Evolutionary conservation across 2,329 filamentous ascomycete genomes (phyloP), one percentile per base, ranked within the genome.

Genomic region (Lanzia echinophila): DNA sequence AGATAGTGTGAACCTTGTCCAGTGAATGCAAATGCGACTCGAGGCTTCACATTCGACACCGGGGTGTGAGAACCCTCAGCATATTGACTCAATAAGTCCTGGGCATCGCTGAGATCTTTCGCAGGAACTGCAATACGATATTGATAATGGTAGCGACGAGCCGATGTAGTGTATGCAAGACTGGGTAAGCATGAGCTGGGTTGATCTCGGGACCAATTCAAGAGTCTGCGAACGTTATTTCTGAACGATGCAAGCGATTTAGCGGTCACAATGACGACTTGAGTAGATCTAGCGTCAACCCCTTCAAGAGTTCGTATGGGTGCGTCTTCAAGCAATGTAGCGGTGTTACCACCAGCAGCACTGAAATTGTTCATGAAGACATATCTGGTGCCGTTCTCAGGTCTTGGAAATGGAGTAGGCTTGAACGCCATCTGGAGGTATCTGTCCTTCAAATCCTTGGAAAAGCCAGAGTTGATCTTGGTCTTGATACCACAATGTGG

Each of bases 141-240:
- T 59, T 74, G 70, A 65, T 82, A 76, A 59, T 84, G 82, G 10
- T 79, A 76, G 48, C 77, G 77, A 13, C 83, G 76, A 6, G 56
- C 55, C n/a, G 57, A 60, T 19, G 57, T 59, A 19, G 58, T 60
- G 8, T 60, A 60, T 41, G 57, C 55, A 20, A 60, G 53, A 24
- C 46, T 43, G 32, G 56, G 46, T 11, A 60, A 46, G 15, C 47
- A 44, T 32, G 48, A 56, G 41, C 39, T 45, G 11, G 42, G 39
- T 50, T 56, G 47, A 42, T 36, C 38, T 20, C 32, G 41, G 19
- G 45, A 42, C 47, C 48, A 53, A 15, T 15, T 19, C 24, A 56
- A 13, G 3, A 56, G 19, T 12, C 34, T 41, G 7, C 47, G 50
- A 20, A 56, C 28, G 19, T 56, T 56, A 11, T 53, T 53, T 24